Conservation (phyloP, 164 flowering plant species). For the Berberis vulgaris region DNA sequence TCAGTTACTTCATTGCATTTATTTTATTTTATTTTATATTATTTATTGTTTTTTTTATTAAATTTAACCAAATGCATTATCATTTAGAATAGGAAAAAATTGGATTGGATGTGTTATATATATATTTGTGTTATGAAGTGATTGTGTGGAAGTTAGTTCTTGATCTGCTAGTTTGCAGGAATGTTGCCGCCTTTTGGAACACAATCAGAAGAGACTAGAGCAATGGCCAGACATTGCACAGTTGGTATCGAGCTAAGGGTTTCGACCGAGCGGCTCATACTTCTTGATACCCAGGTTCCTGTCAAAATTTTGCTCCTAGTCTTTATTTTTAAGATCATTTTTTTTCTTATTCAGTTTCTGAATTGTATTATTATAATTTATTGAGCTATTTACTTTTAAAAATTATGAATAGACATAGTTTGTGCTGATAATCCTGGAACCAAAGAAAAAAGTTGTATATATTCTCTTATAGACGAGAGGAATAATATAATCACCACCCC, state of each 20-base stretch:
- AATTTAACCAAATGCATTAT: neutral
- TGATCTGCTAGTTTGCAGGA: slow-evolving; percentile 30
- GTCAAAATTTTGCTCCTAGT: neutral
- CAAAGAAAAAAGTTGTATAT: too few relatives aligned
- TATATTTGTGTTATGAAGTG: too few relatives aligned
- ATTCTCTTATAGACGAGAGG: too few relatives aligned
- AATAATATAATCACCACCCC: too few relatives aligned
- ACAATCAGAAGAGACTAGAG: slow-evolving; percentile 66
- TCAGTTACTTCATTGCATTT: too few relatives aligned
- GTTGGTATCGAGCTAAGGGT: slow-evolving; percentile 80
- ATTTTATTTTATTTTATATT: neutral
- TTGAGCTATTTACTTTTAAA: too few relatives aligned
- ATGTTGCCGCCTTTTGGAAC: slow-evolving; percentile 84
- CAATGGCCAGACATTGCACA: slow-evolving; percentile 73
- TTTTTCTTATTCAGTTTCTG: too few relatives aligned
- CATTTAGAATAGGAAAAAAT: neutral
- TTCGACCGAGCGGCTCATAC: slow-evolving; percentile 74
- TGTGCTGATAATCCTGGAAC: too few relatives aligned
- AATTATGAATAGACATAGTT: too few relatives aligned
- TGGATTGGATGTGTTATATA: too few relatives aligned
- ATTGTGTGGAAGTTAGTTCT: neutral
- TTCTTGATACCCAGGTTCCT: slow-evolving; percentile 87
- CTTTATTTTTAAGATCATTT: neutral
- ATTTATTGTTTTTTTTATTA: neutral
- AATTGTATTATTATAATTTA: too few relatives aligned